phyloP scores from a whole-genome alignment of 2,329 filamentous ascomycete genomes.

The Paecilomyces variotii region DNA sequence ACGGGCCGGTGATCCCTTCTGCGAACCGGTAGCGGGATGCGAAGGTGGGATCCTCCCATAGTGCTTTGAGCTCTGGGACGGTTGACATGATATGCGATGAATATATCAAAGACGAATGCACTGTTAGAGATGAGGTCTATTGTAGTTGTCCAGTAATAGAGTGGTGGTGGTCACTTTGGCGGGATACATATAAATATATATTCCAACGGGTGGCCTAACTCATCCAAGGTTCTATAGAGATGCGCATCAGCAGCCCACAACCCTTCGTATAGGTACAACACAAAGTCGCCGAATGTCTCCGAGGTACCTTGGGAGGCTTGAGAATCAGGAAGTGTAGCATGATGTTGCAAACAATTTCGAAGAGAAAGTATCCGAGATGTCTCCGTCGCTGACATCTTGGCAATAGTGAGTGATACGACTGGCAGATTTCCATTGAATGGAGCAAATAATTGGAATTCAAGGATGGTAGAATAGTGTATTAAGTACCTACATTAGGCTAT shows the following conservation, averaged over 20 bases:
- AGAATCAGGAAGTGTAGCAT: neutral
- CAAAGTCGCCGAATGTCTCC: neutral
- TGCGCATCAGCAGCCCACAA: neutral
- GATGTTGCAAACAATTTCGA: neutral
- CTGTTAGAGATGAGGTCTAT: neutral
- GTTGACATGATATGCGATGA: neutral
- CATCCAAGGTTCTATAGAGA: neutral
- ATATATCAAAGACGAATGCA: neutral
- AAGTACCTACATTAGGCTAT: neutral
- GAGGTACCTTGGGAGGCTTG: neutral
- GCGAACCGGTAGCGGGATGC: constrained; percentile 18
- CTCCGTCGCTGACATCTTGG: neutral
- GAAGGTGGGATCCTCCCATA: constrained; percentile 12
- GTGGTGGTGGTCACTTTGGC: neutral
- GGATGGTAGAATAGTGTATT: neutral
- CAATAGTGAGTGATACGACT: neutral
- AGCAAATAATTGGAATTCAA: neutral
- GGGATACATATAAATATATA: neutral
- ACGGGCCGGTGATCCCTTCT: constrained; percentile 23
- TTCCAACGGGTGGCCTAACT: neutral
- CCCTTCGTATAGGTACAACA: neutral
- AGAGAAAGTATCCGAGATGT: neutral
- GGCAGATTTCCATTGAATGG: neutral
- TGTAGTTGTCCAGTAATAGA: neutral
- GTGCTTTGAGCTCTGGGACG: constrained; percentile 3